A percentile compares a stretch with the other conserved stretches of the same genome.
These are phyloP conservation scores for Cairneyella variabilis DNA, from an alignment of 495 filamentous ascomycete genomes.

Conservation along the genomic window DNA sequence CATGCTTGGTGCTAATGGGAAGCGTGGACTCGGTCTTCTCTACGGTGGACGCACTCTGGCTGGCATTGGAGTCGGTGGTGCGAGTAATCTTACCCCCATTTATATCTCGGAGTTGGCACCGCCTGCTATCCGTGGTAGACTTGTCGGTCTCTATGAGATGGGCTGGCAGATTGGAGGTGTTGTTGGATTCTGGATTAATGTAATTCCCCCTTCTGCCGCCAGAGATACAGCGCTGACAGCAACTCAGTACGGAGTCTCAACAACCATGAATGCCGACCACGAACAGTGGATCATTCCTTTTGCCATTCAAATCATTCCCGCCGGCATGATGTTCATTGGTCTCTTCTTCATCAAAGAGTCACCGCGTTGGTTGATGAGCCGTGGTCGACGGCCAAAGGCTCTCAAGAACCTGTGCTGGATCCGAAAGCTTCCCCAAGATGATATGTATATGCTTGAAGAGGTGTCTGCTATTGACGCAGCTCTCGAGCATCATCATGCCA, in stretches of 20 bases:
- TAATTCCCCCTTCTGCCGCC: constrained; percentile 21
- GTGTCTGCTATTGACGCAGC: constrained; percentile 56
- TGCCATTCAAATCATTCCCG: constrained; percentile 53
- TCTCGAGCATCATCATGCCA: constrained; percentile 50
- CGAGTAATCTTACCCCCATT: constrained; percentile 50
- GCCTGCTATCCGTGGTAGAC: constrained; percentile 48
- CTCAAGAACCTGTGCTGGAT: constrained; percentile 60
- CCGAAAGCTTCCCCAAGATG: constrained; percentile 51
- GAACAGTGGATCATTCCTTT: constrained; percentile 56
- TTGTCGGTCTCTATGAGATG: constrained; percentile 66
- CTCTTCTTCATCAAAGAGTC: constrained; percentile 55
- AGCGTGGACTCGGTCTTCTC: constrained; percentile 56
- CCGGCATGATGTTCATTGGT: constrained; percentile 43
- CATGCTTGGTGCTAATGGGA: constrained; percentile 54
- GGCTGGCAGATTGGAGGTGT: constrained; percentile 71
- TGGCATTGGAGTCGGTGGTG: constrained; percentile 49
- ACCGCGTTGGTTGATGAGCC: constrained; percentile 52
- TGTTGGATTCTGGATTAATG: constrained; percentile 70
- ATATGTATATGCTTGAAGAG: constrained; percentile 66
- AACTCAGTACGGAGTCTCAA: constrained; percentile 39
- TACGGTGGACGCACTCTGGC: constrained; percentile 52
- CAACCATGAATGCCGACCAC: constrained; percentile 40
- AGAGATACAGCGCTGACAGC: constrained; percentile 15
- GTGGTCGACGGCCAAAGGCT: constrained; percentile 50
- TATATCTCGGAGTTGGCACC: constrained; percentile 56